phyloP scores from a whole-genome alignment of 2,329 filamentous ascomycete species.

The Fusarium poae region DNA sequence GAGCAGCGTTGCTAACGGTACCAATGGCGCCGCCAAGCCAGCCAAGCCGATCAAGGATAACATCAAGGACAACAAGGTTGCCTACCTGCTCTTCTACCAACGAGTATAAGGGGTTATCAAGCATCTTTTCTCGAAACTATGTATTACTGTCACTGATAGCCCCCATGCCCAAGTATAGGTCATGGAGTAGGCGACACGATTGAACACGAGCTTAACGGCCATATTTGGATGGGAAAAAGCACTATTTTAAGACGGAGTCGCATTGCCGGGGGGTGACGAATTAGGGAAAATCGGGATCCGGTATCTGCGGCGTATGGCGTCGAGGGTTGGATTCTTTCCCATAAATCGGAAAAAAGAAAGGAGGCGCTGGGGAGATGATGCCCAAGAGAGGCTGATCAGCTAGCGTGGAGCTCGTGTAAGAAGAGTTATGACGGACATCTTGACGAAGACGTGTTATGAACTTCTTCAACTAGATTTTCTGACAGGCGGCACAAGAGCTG shows the following conservation, averaged over 20 bases:
- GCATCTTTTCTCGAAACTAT: slow-evolving; percentile 17
- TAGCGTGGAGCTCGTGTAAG: slow-evolving; percentile 31
- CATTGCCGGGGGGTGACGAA: slow-evolving; percentile 42
- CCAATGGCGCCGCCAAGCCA: slow-evolving; percentile 67
- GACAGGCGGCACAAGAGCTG: slow-evolving; percentile 30
- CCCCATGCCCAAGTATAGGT: slow-evolving; percentile 26
- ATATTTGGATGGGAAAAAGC: slow-evolving; percentile 47
- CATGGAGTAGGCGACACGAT: slow-evolving; percentile 41
- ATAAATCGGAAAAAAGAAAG: slow-evolving; percentile 24
- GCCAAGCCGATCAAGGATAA: slow-evolving; percentile 70
- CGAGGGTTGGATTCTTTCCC: slow-evolving; percentile 42
- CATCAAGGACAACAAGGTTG: slow-evolving; percentile 94
- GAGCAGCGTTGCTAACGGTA: slow-evolving; percentile 76
- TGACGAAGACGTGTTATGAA: slow-evolving; percentile 18
- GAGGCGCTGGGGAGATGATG: slow-evolving; percentile 30
- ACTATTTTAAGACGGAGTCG: slow-evolving; percentile 46
- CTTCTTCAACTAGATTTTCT: slow-evolving; percentile 21
- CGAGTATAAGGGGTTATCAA: slow-evolving; percentile 63
- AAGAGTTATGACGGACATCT: slow-evolving; percentile 24
- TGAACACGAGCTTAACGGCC: slow-evolving; percentile 46
- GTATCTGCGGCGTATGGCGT: slow-evolving; percentile 50
- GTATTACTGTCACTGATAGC: slow-evolving; percentile 36
- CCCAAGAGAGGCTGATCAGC: slow-evolving; percentile 36
- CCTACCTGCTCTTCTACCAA: slow-evolving; percentile 97
- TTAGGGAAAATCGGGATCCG: slow-evolving; percentile 41